A percentile compares a stretch with the other conserved stretches of the same genome.
Evolutionary conservation across 2,329 filamentous ascomycete genomes (phyloP).

Genomic region (Curvularia lunata): DNA sequence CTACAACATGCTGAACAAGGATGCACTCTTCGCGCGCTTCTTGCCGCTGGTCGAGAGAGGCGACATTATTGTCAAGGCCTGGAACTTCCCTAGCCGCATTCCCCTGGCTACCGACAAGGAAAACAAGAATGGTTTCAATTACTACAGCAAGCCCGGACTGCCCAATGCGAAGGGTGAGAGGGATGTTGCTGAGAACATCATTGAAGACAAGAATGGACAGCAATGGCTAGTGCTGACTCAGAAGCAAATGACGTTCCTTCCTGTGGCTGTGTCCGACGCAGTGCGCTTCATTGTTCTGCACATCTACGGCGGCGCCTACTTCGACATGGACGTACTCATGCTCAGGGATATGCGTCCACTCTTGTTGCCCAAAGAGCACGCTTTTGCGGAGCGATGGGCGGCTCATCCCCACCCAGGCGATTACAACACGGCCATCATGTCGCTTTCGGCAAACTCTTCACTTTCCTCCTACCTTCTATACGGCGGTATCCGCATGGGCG

Average conservation of each 20-base stretch:
- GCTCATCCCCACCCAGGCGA: conserved; percentile 61
- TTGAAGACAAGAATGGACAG: conserved; percentile 57
- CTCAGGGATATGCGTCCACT: conserved; percentile 62
- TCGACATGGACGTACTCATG: conserved; percentile 64
- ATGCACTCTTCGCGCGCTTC: conserved; percentile 61
- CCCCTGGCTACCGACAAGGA: conserved; percentile 58
- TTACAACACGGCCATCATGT: conserved; percentile 65
- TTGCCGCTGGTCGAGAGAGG: conserved; percentile 61
- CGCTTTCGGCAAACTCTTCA: conserved; percentile 61
- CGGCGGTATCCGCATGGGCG: conserved; percentile 63
- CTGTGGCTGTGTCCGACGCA: conserved; percentile 63
- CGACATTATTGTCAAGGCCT: conserved; percentile 59
- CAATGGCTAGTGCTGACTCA: conserved; percentile 61
- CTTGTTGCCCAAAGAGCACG: conserved; percentile 58
- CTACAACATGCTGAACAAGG: conserved; percentile 58
- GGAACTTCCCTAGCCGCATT: conserved; percentile 62
- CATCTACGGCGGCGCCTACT: conserved; percentile 61
- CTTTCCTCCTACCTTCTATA: conserved; percentile 62
- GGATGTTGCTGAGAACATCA: conserved; percentile 58
- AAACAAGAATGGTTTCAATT: conserved; percentile 57
- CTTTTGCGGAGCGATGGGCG: conserved; percentile 63
- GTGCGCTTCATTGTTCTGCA: conserved; percentile 63
- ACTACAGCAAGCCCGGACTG: conserved; percentile 56
- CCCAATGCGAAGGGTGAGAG: conserved; percentile 52
- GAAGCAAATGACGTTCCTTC: conserved; percentile 65